Evolutionary conservation across 257 asterid genomes (phyloP), one percentile per base, ranked within the genome.

Genomic region (Parsonsia alboflavescens): DNA sequence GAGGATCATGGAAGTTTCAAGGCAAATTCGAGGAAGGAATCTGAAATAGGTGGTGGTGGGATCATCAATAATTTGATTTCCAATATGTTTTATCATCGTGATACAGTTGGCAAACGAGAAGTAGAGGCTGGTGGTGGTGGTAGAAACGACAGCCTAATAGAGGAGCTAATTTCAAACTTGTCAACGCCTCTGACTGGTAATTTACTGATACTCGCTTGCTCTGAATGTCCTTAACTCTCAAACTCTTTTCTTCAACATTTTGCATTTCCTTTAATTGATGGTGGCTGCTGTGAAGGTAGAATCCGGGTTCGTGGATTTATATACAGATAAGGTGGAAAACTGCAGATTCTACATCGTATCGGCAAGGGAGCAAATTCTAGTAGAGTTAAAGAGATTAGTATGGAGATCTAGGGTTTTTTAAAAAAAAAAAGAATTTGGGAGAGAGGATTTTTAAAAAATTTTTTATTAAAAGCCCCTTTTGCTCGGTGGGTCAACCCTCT

Each of bases 291-390:
- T 64, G n/a, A 64, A 73, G n/a, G 85, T 87, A 1, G 89, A 85
- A 54, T 72, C 89, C 0, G 89, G 91, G 0, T 87, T 87, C 41
- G 79, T 87, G 3, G 84, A 82, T 68, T 80, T 87, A 2, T 87
- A 87, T 62, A 85, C 88, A 0, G 79, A 83, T 4, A 84, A 75
- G 61, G 85, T 85, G 7, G 78, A 72, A 19, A 78, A 5, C 0
- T 84, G 88, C 45, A 36, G 80, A 44, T 84, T 72, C 54, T 79
- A 87, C 44, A 58, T 50, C 17, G 54, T n/a, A 6, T 83, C 91
- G 2, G 88, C 86, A 0, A 62, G 89, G 56, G 83, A 85, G 21
- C 88, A 83, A 12, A 42, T 80, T 0, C 16, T 87, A 50, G 67
- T 77, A 0, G 88, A 84, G 53, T 28, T 87, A 6, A 76, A 76